Evolutionary conservation across 169 alveolate species (phyloP), one percentile per base, ranked within the genome.

Genomic region (Plasmodium gaboni): DNA sequence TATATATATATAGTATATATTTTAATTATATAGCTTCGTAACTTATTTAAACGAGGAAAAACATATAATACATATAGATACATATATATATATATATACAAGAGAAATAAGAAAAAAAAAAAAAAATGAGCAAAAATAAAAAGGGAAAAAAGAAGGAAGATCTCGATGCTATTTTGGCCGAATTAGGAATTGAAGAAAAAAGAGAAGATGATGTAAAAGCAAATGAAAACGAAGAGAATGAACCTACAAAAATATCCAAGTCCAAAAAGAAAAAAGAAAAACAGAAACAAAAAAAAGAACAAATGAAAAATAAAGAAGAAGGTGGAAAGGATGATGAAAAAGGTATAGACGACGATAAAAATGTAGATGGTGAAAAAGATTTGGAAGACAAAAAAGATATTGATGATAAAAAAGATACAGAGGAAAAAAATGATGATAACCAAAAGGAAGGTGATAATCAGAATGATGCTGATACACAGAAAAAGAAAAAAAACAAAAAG

Each of bases 401-500:
- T 55, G 85, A 72, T 74, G 61, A 22, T 80, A 42, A 38, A 89
- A 38, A 65, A 24, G 67, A 88, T 64, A 64, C 59, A 59, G 93
- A 51, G 44, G 73, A 13, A 10, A 68, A 19, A 19, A 67, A 57
- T 13, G 92, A 61, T 42, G 91, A 12, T 0, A 64, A 42, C 12
- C 57, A 74, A 17, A 93, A 71, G 2, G 94, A 51, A 5, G 89
- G 24, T 15, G 93, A 74, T 28, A 89, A 73, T 6, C 88, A 53
- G 2, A 51, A 92, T 12, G 90, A 71, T 44, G 32, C 38, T n/a
- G 78, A 89, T 89, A 59, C 63, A 78, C 24, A 92, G 32, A 69
- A 67, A n/a, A 46, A 57, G 10, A 94, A 92, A 19, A 92, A 93
- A 3, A 93, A 87, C 48, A 91, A 94, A 92, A 89, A 92, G 32